Base-by-base conservation (phyloP, 2,329 filamentous ascomycete genomes). In the Aspergillus jensenii region DNA sequence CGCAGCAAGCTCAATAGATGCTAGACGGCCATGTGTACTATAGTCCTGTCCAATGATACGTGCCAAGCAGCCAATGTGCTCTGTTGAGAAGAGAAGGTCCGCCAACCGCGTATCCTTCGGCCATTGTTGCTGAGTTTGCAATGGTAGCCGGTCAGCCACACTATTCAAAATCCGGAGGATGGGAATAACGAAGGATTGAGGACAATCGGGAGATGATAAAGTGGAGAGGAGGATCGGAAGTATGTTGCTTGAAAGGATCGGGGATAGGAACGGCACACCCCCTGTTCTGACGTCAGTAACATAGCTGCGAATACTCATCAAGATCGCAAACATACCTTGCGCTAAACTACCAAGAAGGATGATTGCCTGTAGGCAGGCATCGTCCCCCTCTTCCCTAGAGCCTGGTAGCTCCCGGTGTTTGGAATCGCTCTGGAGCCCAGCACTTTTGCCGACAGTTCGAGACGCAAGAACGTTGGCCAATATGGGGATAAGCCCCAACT, bases 301-400 rank as follows among this genome's bases (percentile, higher is more conserved):
- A 47, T 17, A 39, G 54, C n/a, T 11, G 35, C 12, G 7, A 40
- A 17, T 9, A 6, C n/a, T 21, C 9, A 12, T 25, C 11, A 50
- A 12, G n/a, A 40, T 27, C 12, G 17, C 4, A 14, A n/a, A 12
- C 41, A 64, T 81, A 92, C 93, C 92, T 76, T 90, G 88, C 57
- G 91, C 90, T 69, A 98, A 85, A 73, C 90, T 95, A 47, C 89
- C 88, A 37, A 96, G 79, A n/a, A 97, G 83, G 62, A 96, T 87
- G 40, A 93, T 84, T n/a, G 90, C 89, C 72, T 96, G 90, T 56
- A 95, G 79, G 64, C 86, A 85, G 48, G 88, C 81, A 45, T 84
- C 82, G 56, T 93, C 88, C 59, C 90, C 86, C 11, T 87, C 84
- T 3, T 80, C 81, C 63, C 87, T 71, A 4, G 71, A 63, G 35